Conservation (phyloP, 257 asterid species). For the Primulina tabacum region DNA sequence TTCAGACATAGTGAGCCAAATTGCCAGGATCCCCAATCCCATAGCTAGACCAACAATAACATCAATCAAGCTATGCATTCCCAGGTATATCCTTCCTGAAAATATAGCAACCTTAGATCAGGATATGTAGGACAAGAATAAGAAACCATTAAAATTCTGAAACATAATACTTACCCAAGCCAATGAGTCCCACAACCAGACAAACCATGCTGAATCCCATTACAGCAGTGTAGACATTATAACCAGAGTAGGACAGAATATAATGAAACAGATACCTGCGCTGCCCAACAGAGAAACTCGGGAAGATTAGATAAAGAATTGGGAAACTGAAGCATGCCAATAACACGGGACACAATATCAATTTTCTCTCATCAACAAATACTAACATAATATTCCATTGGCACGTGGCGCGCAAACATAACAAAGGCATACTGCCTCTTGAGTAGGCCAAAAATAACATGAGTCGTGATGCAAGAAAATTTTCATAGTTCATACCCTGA, state of each 20-base stretch:
- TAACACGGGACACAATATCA: background rate
- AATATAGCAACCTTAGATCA: conserved; percentile 20
- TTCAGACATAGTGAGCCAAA: conserved; percentile 68
- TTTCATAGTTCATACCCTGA: conserved; percentile 56
- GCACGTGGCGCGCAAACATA: conserved; percentile 7
- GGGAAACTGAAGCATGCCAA: conserved; percentile 1
- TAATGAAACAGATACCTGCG: conserved; percentile 75
- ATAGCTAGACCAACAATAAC: conserved; percentile 67
- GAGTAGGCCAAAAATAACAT: background rate
- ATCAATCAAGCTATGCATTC: conserved; percentile 93
- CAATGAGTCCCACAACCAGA: conserved; percentile 62
- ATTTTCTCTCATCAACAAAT: conserved; percentile 4
- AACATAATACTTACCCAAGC: conserved; percentile 53
- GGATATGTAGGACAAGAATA: conserved; percentile 16
- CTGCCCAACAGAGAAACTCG: conserved; percentile 24
- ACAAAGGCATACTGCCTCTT: background rate
- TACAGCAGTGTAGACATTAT: conserved; percentile 32
- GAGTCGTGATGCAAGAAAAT: conserved; percentile 8
- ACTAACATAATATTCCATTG: background rate
- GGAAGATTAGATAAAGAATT: conserved; percentile 16
- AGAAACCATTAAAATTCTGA: conserved; percentile 14
- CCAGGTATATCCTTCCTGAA: conserved; percentile 87
- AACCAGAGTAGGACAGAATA: conserved; percentile 42
- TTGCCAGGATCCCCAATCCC: conserved; percentile 66
- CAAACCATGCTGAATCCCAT: conserved; percentile 50